Conservation (phyloP, 2,329 filamentous ascomycete genomes). For the Verticillium zaregamsianum region DNA sequence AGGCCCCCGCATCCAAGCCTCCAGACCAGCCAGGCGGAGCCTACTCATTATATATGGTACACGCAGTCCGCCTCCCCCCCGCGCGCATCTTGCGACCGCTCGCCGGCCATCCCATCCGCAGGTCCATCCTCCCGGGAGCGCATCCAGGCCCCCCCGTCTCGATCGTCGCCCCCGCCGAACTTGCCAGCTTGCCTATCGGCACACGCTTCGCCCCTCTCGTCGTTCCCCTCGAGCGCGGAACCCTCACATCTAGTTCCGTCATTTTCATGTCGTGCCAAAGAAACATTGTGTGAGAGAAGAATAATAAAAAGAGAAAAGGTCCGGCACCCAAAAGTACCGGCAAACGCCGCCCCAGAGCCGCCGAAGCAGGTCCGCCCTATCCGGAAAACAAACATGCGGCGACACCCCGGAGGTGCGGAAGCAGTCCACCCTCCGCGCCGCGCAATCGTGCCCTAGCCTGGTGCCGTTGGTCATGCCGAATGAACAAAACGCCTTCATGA, state of each 20-base stretch:
- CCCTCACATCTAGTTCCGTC: neutral
- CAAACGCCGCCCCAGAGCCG: neutral
- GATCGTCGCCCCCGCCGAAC: neutral
- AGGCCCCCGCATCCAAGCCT: neutral
- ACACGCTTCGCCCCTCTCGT: neutral
- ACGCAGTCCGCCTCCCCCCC: neutral
- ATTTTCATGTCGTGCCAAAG: neutral
- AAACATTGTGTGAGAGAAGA: neutral
- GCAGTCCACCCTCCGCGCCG: neutral
- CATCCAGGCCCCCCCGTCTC: no score
- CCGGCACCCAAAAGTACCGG: neutral
- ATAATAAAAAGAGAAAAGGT: neutral
- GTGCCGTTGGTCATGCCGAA: neutral
- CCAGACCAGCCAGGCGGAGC: neutral
- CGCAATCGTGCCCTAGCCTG: neutral
- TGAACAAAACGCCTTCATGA: constrained; percentile 19
- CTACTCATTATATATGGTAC: constrained; percentile 3
- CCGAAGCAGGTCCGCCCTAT: neutral
- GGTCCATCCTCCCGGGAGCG: neutral
- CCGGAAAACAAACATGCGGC: neutral
- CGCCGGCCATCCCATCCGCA: neutral
- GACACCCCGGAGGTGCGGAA: neutral
- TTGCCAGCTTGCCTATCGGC: neutral
- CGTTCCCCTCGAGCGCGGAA: neutral
- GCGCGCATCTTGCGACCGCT: neutral